phyloP scores from a whole-genome alignment of 495 filamentous ascomycete species.

The Neurospora sp. region DNA sequence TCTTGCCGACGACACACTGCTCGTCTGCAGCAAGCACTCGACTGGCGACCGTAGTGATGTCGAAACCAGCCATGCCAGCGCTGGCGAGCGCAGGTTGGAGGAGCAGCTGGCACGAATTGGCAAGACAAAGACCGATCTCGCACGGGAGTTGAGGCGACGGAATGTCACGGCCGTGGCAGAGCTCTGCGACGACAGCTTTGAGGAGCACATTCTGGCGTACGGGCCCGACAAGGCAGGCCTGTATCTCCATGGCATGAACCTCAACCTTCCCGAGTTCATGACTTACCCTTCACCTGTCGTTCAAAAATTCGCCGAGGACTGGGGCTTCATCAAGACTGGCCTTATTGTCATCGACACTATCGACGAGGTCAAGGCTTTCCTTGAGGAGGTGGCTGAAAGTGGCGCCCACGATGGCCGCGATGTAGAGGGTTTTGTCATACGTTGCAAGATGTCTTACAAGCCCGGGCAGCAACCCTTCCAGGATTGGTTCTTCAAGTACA shows the following conservation, averaged over 20 bases:
- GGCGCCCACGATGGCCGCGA: slow-evolving; percentile 83
- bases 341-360: slow-evolving; percentile 70
- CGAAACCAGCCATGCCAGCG: slow-evolving; percentile 69
- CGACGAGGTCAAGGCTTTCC: slow-evolving; percentile 60
- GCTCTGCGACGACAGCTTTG: slow-evolving; percentile 90
- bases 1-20: slow-evolving; percentile 71
- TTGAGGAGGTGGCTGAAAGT: slow-evolving; percentile 72
- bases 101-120: slow-evolving; percentile 64
- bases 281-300: slow-evolving; percentile 73
- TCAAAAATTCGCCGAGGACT: slow-evolving; percentile 79
- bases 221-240: slow-evolving; percentile 74
- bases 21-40: slow-evolving; percentile 98
- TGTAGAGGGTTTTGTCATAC: slow-evolving; percentile 93
- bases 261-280: slow-evolving; percentile 80
- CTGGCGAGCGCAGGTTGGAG: slow-evolving; percentile 79
- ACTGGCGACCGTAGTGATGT: slow-evolving; percentile 64
- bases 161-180: slow-evolving; percentile 93
- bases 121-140: slow-evolving; percentile 66
- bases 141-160: slow-evolving; percentile 59
- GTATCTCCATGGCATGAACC: slow-evolving; percentile 92
- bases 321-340: slow-evolving; percentile 88
- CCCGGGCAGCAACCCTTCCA: slow-evolving; percentile 38
- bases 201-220: slow-evolving; percentile 94
- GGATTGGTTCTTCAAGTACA: slow-evolving; percentile 99
- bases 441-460: slow-evolving; percentile 55